Base-by-base conservation (phyloP, 192 early-diverging fungal genomes). In the Backusella liffmaniae region DNA sequence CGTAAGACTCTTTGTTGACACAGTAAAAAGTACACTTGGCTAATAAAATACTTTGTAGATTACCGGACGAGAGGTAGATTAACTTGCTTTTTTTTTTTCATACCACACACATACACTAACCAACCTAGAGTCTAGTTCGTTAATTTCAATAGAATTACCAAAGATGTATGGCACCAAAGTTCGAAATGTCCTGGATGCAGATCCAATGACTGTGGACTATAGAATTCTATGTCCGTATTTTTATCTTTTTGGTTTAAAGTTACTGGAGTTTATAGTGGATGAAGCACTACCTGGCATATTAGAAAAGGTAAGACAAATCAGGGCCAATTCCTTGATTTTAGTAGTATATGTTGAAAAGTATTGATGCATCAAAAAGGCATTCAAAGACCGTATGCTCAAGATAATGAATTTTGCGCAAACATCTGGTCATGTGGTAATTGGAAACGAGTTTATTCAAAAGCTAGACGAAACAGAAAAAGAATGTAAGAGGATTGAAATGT, bases 401-500 rank as follows among this genome's bases (percentile, higher is more conserved):
- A 87, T 85, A 13, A 83, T 87, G 83, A 81, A 87, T 53, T 81
- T 83, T 53, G 82, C 86, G 18, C 84, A 85, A 36, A 84, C 83
- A 62, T 49, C 39, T 46, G 81, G 81, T 9, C 72, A 76, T 66
- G 76, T 62, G 15, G 77, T 72, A 1, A 77, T 77, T 18, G 73
- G 78, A 29, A 76, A 85, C 1, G 84, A 87, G 37, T 85, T 84
- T 49, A 37, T 82, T 18, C 77, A 82, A 21, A 79, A 70, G 13
- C 68, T 87, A 34, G 86, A 87, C 56, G 86, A 87, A n/a, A 87
- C 86, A 3, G 86, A 87, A 53, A 77, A 80, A 75, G 82, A 85
- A 72, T 42, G 86, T 83, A 83, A 42, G 77, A 74, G 8, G 9
- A 12, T 2, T 26, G 23, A n/a, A 23, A 21, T 23, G 0, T 56